Base-by-base conservation (phyloP, 2,329 filamentous ascomycete species). In the Talaromyces verruculosus region DNA sequence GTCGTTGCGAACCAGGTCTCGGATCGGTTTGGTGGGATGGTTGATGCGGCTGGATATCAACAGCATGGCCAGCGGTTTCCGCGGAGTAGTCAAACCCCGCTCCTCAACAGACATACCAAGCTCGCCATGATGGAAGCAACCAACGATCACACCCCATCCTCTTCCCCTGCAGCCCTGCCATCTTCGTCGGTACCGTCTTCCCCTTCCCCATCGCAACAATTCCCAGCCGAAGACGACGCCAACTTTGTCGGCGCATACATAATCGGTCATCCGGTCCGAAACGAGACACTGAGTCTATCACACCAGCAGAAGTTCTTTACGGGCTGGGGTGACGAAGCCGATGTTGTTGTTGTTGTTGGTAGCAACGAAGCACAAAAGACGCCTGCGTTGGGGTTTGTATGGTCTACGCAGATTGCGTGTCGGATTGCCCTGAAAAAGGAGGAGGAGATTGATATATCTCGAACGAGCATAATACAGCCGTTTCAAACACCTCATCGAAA, bases 261-360 rank as follows among this genome's bases (percentile, higher is more conserved):
- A 75, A 53, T 84, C 74, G 57, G 77, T 72, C 67, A 78, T 45
- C 72, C 76, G 2, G 71, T 72, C 17, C 75, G 76, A 19, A 76
- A 74, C 49, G 83, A 87, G 13, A 87, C 89, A 0, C 83, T 97
- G 43, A 85, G 87, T 37, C 85, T 97, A 8, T 89, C 96, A 71
- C 91, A 97, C 77, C 94, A 98, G 78, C 92, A 97, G 76, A 87
- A 91, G 51, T 97, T 93, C 87, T 96, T 97, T 79, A 96, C 93
- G 3, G 93, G 95, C 69, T 97, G 95, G 94, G 93, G 94, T 25
- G 91, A 96, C 76, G 84, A 88, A 28, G 67, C 25, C 30, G 63
- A 58, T 28, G 51, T 51, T 59, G 39, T 17, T 17, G 39, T 30
- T 25, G 3, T 25, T 25, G 3, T 30, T 30, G 30, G 30, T 17